Evolutionary conservation across 345 rosid genomes (phyloP).

Genomic region (Aegle marmelos): DNA sequence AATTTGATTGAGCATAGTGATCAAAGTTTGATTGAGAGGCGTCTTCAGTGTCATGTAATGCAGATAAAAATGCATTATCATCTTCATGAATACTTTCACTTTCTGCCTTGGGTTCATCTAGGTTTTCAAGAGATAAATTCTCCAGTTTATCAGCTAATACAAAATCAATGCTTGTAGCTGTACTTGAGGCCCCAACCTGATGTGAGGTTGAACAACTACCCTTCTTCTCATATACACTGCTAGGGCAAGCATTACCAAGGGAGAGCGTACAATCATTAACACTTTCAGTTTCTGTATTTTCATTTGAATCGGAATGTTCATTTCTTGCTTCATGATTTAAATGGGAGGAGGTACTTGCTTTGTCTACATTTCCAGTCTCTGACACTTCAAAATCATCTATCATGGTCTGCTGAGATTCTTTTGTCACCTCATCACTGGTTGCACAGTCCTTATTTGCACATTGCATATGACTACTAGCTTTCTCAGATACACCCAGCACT

Average conservation of each 20-base stretch:
- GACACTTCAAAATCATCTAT: slow-evolving; percentile 12
- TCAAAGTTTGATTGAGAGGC: slow-evolving; percentile 14
- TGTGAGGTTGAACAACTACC: slow-evolving; percentile 11
- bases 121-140: slow-evolving; percentile 31
- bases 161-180: slow-evolving; percentile 28
- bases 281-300: slow-evolving; percentile 21
- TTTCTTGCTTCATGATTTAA: slow-evolving; percentile 17
- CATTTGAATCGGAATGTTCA: slow-evolving; percentile 14
- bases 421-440: slow-evolving; percentile 10
- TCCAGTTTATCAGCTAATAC: slow-evolving; percentile 36
- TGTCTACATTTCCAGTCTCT: slow-evolving; percentile 6
- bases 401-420: slow-evolving; percentile 18
- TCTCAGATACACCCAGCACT: slow-evolving; percentile 19
- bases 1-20: slow-evolving; percentile 11
- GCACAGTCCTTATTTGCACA: slow-evolving; percentile 10
- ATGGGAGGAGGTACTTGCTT: slow-evolving; percentile 5
- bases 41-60: slow-evolving; percentile 38
- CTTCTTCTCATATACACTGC: neutral
- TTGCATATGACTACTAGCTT: slow-evolving; percentile 11
- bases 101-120: slow-evolving; percentile 27
- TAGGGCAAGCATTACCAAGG: slow-evolving; percentile 19
- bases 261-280: slow-evolving; percentile 12
- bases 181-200: slow-evolving; percentile 22
- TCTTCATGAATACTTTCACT: slow-evolving; percentile 46
- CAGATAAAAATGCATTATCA: slow-evolving; percentile 42